These are phyloP conservation scores for Ogataea pini DNA, from an alignment of 805 yeast species.

Conservation along the genomic window DNA sequence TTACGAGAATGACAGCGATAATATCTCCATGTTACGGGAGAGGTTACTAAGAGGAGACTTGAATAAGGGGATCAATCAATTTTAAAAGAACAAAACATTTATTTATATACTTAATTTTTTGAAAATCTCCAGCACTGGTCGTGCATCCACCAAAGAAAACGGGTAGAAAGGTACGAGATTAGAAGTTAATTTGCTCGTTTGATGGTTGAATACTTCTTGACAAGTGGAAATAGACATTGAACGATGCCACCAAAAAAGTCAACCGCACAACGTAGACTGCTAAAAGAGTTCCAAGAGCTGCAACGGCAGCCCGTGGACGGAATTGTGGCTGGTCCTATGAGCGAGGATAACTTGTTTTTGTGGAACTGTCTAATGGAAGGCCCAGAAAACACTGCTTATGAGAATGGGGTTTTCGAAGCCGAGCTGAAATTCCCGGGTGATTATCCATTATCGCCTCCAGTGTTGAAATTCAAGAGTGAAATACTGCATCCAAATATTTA, in stretches of 20 bases:
- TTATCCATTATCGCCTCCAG: constrained; percentile 66
- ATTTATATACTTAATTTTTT: not conserved
- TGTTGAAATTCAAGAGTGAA: constrained; percentile 68
- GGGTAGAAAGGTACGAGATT: not conserved
- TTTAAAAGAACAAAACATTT: not conserved
- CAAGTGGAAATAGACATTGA: too few relatives aligned
- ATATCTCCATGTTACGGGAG: not conserved
- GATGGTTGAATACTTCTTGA: not conserved
- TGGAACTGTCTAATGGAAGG: constrained; percentile 61
- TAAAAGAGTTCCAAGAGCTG: constrained; percentile 88
- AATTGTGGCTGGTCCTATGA: constrained; percentile 89
- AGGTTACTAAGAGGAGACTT: not conserved
- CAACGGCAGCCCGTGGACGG: constrained; percentile 91
- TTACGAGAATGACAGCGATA: not conserved
- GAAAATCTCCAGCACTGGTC: not conserved
- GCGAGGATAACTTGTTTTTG: constrained; percentile 47
- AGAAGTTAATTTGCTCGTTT: constrained; percentile 1
- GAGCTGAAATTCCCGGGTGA: constrained; percentile 45
- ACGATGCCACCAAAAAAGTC: constrained; percentile 32
- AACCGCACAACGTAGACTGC: constrained; percentile 77
- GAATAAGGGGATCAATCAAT: not conserved
- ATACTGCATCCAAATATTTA: constrained; percentile 92
- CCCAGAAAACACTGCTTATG: constrained; percentile 56
- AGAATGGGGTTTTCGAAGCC: constrained; percentile 55
- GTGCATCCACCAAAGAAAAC: not conserved